Evolutionary conservation across 2,329 filamentous ascomycete species (phyloP), one percentile per base, ranked within the genome.

Genomic region (Cladosporium halotolerans): DNA sequence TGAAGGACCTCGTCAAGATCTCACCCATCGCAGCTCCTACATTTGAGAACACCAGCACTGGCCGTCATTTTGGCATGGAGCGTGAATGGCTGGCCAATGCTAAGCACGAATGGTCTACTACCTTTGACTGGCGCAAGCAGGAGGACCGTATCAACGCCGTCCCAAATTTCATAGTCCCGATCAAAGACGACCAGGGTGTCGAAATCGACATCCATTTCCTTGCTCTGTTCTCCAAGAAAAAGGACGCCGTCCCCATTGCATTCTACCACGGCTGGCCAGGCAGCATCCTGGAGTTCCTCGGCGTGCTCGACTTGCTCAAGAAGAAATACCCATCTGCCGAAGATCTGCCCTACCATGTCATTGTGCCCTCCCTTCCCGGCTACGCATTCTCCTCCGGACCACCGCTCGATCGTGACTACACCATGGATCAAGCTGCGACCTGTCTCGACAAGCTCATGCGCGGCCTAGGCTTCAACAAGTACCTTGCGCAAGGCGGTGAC

Each of bases 401-500:
- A 0, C 75, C 79, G 0, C 34, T 72, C 4, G 68, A 75, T 45
- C 63, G 62, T 9, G 66, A 79, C 57, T 79, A 73, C 58, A 62
- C 52, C 1, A 52, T 70, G 0, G 57, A 59, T 0, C 69, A 74
- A 47, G 70, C 63, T 7, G 69, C 75, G 0, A 64, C 69, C 1
- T 60, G 76, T 13, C 65, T 82, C 53, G 68, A 82, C 63, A 68
- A 72, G n/a, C 58, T 82, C 2, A 76, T 82, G 71, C 52, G 74
- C 1, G 68, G 68, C 0, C 70, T 82, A 4, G 79, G 79, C 0
- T 78, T 82, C 49, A 68, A 66, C 1, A 55, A 55, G 1, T 82
- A 82, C 57, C 60, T 80, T 2, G 72, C 70, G 0, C 78, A 82
- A 60, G 80, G 80, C 3, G 80, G 80, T 2, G 80, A 83, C 57